Conservation (phyloP, 2,329 filamentous ascomycete species). For the Neobulgaria alba region DNA sequence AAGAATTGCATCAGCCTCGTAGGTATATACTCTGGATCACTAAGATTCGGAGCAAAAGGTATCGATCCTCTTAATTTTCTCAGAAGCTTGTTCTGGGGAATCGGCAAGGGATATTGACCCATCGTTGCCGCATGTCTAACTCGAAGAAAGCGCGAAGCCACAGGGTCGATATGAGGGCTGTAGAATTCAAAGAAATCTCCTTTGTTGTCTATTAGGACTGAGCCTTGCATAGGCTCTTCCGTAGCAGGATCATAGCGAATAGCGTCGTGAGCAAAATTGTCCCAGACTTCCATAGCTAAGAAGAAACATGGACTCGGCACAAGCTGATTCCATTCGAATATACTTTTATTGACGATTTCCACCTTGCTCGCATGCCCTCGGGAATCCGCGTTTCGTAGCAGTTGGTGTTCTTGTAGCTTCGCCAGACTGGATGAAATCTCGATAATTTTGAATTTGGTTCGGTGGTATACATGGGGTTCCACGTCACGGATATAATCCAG, state of each 20-base stretch:
- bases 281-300: slow-evolving; percentile 93
- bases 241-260: slow-evolving; percentile 83
- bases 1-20: slow-evolving; percentile 96
- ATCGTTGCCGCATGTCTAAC: slow-evolving; percentile 71
- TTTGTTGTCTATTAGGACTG: slow-evolving; percentile 72
- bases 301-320: slow-evolving; percentile 96
- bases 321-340: slow-evolving; percentile 86
- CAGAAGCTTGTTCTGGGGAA: slow-evolving; percentile 47
- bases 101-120: slow-evolving; percentile 50
- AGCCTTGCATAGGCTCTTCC: slow-evolving; percentile 76
- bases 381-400: slow-evolving; percentile 56
- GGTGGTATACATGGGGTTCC: slow-evolving; percentile 85
- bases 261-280: slow-evolving; percentile 94
- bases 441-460: slow-evolving; percentile 91
- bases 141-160: slow-evolving; percentile 73
- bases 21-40: slow-evolving; percentile 83
- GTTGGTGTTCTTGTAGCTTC: slow-evolving; percentile 62
- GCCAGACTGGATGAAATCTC: slow-evolving; percentile 85
- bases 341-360: slow-evolving; percentile 87
- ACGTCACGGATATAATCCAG: slow-evolving; percentile 88
- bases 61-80: slow-evolving; percentile 54
- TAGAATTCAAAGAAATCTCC: slow-evolving; percentile 98
- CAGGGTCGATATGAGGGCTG: slow-evolving; percentile 67
- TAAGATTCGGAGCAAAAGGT: slow-evolving; percentile 69
- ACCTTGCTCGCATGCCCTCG: slow-evolving; percentile 77